Conservation (phyloP, 208 protist genomes). For the Leishmania turanica region DNA sequence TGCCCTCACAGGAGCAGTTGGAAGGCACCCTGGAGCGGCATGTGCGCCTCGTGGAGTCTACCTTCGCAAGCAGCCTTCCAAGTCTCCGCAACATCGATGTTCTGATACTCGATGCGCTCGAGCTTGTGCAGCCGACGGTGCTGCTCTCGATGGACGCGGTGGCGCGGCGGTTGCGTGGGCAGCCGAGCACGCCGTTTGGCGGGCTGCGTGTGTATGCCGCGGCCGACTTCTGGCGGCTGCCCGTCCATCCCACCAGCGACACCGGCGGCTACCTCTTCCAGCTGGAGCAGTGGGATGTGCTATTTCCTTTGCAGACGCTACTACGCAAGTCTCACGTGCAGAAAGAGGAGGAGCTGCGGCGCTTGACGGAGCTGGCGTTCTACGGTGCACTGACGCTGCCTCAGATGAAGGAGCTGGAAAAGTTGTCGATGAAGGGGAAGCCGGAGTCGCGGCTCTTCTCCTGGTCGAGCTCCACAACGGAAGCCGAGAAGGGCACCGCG, state of each 20-base stretch:
- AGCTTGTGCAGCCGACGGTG: conserved; percentile 60
- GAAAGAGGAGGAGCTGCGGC: conserved; percentile 39
- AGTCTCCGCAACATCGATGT: conserved; percentile 75
- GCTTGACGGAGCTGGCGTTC: conserved; percentile 62
- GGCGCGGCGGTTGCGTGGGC: conserved; percentile 52
- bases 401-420: conserved; percentile 78
- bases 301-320: conserved; percentile 80
- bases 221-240: conserved; percentile 86
- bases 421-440: conserved; percentile 45
- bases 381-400: conserved; percentile 55
- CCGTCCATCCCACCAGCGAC: conserved; percentile 80
- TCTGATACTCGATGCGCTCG: conserved; percentile 76
- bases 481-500: conserved; percentile 5
- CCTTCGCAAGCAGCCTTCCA: conserved; percentile 66
- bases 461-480: conserved; percentile 27
- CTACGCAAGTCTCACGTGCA: conserved; percentile 60
- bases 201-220: conserved; percentile 81
- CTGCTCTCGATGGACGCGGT: conserved; percentile 81
- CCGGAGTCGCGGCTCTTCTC: conserved; percentile 34
- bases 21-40: conserved; percentile 86
- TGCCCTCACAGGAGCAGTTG: conserved; percentile 88
- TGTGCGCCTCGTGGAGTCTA: conserved; percentile 73
- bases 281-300: conserved; percentile 59
- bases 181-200: conserved; percentile 64
- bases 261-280: conserved; percentile 86